Conservation (phyloP, 2,329 filamentous ascomycete genomes). For the Thelonectria blattea region DNA sequence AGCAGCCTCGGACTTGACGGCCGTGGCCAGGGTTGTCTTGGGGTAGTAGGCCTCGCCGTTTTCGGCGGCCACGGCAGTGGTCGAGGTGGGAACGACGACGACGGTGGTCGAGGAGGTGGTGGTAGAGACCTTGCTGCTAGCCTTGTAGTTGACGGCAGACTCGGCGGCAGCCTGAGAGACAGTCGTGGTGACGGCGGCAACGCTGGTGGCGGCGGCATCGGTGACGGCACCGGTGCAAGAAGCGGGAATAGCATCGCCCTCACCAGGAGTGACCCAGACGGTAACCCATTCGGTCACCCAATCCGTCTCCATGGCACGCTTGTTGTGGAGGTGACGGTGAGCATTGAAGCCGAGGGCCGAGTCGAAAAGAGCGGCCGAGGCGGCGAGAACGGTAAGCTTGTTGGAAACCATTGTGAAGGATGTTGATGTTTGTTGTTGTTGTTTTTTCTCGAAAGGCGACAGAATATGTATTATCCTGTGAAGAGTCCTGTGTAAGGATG, state of each 20-base stretch:
- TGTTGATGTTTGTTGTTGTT: not conserved
- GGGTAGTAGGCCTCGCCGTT: constrained; percentile 17
- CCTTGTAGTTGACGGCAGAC: constrained; percentile 12
- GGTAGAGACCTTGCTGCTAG: constrained; percentile 15
- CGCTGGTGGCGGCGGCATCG: constrained; percentile 27
- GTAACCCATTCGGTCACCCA: constrained; percentile 51
- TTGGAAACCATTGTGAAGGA: constrained; percentile 51
- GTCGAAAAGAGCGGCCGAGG: constrained; percentile 51
- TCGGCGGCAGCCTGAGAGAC: constrained; percentile 13
- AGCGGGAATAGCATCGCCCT: constrained; percentile 35
- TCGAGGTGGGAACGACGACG: constrained; percentile 16
- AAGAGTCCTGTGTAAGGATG: constrained; percentile 4
- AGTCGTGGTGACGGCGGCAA: not conserved
- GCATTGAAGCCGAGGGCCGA: constrained; percentile 51
- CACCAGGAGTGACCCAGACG: constrained; percentile 45
- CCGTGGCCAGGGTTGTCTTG: constrained; percentile 35
- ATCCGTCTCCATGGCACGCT: constrained; percentile 43
- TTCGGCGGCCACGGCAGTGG: constrained; percentile 14
- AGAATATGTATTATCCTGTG: not conserved
- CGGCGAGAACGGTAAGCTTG: constrained; percentile 49
- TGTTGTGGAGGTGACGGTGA: constrained; percentile 50
- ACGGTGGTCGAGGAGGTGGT: constrained; percentile 23
- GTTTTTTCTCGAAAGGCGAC: not conserved
- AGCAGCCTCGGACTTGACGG: constrained; percentile 30
- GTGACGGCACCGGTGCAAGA: constrained; percentile 14